phyloP scores from a whole-genome alignment of 2,329 filamentous ascomycete genomes.

The Orbilia brochopaga region DNA sequence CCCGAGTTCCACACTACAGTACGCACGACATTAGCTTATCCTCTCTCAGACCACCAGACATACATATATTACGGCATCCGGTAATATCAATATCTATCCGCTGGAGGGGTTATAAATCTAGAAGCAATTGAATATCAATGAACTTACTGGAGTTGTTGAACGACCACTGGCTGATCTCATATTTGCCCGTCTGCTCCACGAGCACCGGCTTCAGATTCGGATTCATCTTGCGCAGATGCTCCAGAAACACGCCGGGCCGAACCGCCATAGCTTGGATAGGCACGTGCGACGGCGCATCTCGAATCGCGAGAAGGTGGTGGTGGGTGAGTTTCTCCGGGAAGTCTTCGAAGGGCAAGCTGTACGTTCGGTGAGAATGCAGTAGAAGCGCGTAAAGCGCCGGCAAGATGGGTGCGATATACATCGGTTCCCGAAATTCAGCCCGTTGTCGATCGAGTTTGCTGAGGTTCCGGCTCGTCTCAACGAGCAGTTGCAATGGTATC shows the following conservation, averaged over 20 bases:
- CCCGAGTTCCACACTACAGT: conserved; percentile 35
- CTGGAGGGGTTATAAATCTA: neutral
- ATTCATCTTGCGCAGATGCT: conserved; percentile 21
- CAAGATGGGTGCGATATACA: neutral
- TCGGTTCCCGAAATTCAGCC: no score
- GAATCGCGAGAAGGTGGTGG: conserved; percentile 35
- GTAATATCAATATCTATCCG: no score
- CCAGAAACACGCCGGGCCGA: conserved; percentile 18
- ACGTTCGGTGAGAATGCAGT: neutral
- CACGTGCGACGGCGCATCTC: conserved; percentile 17
- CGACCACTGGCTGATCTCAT: conserved; percentile 15
- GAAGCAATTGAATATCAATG: neutral
- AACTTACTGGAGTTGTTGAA: conserved; percentile 32
- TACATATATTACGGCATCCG: no score
- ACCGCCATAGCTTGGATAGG: conserved; percentile 15
- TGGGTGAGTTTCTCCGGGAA: neutral
- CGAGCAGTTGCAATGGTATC: no score
- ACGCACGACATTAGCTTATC: neutral
- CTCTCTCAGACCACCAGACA: no score
- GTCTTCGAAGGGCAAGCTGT: neutral
- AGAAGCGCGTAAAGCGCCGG: neutral
- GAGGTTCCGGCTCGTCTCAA: no score
- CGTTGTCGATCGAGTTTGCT: no score
- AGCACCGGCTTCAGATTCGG: conserved; percentile 18
- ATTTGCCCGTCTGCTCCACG: neutral